A percentile compares a stretch with the other conserved stretches of the same genome.
Conservation (phyloP, 106 monocot species). For the Gastrodia elata region DNA sequence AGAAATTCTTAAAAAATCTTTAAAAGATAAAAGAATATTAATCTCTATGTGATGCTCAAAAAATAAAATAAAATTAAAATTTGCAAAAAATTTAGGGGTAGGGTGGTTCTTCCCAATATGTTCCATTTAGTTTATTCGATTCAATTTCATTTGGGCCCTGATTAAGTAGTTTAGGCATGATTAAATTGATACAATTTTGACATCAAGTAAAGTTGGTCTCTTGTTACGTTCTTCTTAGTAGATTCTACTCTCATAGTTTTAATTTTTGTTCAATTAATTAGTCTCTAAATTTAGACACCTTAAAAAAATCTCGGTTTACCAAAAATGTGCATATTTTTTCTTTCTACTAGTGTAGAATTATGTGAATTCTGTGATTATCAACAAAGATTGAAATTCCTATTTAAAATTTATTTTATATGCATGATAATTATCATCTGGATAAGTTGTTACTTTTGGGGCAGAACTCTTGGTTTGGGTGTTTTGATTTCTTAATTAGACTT, state of each 20-base stretch:
- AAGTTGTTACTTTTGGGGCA: not conserved
- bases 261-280: not conserved
- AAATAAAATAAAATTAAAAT: too few species aligned
- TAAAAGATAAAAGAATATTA: too few species aligned
- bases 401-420: not conserved
- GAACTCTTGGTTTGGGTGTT: constrained; percentile 3
- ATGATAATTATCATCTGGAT: not conserved
- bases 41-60: too few species aligned
- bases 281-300: not conserved
- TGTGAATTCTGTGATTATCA: not conserved
- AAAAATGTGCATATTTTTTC: not conserved
- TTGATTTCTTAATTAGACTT: not conserved
- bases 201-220: too few species aligned
- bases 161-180: too few species aligned
- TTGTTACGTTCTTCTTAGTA: too few species aligned
- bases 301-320: not conserved
- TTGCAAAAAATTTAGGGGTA: too few species aligned
- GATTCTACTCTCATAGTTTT: not conserved
- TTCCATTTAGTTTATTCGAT: too few species aligned
- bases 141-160: too few species aligned
- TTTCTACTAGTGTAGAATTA: not conserved
- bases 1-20: too few species aligned
- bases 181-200: too few species aligned
- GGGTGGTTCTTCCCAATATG: too few species aligned
- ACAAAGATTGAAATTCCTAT: not conserved